A percentile compares a stretch with the other conserved stretches of the same genome.
phyloP scores from a whole-genome alignment of 2,329 filamentous ascomycete species.

The Penicillium sp. region DNA sequence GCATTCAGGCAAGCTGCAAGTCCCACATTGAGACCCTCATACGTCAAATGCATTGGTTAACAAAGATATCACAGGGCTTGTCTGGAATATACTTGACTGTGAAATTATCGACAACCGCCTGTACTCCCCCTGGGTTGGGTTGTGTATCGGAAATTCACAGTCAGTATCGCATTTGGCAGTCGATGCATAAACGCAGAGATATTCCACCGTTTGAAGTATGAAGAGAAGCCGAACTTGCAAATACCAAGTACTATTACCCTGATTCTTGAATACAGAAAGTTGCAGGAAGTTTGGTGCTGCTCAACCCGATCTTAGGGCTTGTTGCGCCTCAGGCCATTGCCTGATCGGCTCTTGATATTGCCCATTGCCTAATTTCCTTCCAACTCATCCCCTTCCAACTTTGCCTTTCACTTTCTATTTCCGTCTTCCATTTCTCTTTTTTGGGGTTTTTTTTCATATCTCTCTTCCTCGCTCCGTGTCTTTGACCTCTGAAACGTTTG shows the following conservation, averaged over 20 bases:
- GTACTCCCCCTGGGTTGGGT: not conserved
- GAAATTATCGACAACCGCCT: not conserved
- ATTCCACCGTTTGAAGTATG: not conserved
- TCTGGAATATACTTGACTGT: not conserved
- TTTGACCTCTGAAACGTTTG: not conserved
- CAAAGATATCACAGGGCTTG: not conserved
- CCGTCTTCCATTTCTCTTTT: not conserved
- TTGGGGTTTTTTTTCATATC: not conserved
- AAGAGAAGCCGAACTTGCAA: not conserved
- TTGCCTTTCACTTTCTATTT: not conserved
- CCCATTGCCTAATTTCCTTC: not conserved
- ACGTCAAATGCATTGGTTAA: not conserved
- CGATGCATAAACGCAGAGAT: not conserved
- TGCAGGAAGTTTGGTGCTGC: not conserved
- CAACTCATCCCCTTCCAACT: not conserved
- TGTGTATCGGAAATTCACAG: not conserved
- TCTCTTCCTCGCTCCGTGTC: not conserved
- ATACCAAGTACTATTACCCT: not conserved
- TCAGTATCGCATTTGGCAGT: not conserved
- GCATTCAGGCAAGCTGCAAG: not conserved
- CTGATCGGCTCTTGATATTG: not conserved
- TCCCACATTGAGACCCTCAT: not conserved
- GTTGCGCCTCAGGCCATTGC: not conserved
- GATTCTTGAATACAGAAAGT: not conserved
- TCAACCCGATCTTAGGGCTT: not conserved